These are phyloP conservation scores for Tricholoma hemisulphureum DNA, from an alignment of 768 basidiomycete genomes.

Conservation along the genomic window DNA sequence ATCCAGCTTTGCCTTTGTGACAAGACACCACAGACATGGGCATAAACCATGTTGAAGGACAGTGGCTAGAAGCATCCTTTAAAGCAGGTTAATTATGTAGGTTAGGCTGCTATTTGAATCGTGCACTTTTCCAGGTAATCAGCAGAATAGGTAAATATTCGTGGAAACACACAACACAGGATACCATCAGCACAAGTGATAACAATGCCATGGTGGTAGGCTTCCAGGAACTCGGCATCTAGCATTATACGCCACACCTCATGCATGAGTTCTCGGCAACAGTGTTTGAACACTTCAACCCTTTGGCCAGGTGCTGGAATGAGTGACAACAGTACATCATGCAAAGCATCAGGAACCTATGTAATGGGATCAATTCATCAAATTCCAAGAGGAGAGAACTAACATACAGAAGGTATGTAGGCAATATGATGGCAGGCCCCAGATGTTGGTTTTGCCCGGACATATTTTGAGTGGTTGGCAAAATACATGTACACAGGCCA, in stretches of 20 bases:
- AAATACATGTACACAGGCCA: slow-evolving; percentile 39
- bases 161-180: neutral
- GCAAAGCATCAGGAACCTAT: too few relatives aligned
- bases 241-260: neutral
- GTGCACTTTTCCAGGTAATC: neutral
- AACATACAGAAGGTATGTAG: slow-evolving; percentile 35
- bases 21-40: neutral
- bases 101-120: too few relatives aligned
- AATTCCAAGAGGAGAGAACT: neutral
- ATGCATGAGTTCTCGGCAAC: neutral
- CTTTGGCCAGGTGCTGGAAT: neutral
- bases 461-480: slow-evolving; percentile 39
- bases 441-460: slow-evolving; percentile 23
- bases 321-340: neutral
- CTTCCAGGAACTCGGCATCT: neutral
- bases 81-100: slow-evolving; percentile 4
- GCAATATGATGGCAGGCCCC: slow-evolving; percentile 37
- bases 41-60: slow-evolving; percentile 5
- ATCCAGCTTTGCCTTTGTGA: slow-evolving; percentile 5
- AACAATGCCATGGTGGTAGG: neutral
- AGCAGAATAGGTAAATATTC: neutral
- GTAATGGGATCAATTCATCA: neutral
- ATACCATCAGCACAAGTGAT: neutral
- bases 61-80: slow-evolving; percentile 19
- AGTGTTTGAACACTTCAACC: neutral